These are phyloP conservation scores for Hymenoscyphus scutula DNA, from an alignment of 2,329 filamentous ascomycete genomes.

Conservation along the genomic window DNA sequence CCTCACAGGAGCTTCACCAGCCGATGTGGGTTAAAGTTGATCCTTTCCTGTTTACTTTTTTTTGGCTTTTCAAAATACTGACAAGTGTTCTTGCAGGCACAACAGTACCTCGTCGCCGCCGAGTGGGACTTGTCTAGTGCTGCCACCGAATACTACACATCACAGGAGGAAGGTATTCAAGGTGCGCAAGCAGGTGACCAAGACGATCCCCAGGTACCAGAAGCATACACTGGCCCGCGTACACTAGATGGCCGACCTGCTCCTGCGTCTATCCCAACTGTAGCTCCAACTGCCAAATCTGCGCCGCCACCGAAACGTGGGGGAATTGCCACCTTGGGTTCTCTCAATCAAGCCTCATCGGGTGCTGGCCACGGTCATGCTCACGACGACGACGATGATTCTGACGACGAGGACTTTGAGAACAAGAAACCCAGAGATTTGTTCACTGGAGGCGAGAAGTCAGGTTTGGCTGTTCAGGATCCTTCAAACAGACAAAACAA, in stretches of 20 bases:
- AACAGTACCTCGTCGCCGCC: conserved; percentile 62
- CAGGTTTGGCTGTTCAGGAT: conserved; percentile 66
- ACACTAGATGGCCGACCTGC: conserved; percentile 63
- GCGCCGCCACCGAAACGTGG: conserved; percentile 31
- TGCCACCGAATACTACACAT: conserved; percentile 59
- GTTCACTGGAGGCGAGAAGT: conserved; percentile 85
- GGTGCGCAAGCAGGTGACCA: conserved; percentile 45
- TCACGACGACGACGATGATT: conserved; percentile 58
- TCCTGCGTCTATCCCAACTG: conserved; percentile 39
- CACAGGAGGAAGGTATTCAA: conserved; percentile 50
- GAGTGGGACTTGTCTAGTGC: conserved; percentile 66
- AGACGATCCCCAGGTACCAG: conserved; percentile 37
- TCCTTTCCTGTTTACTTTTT: neutral
- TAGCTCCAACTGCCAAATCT: conserved; percentile 27
- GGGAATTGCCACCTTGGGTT: conserved; percentile 60
- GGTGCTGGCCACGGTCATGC: conserved; percentile 47
- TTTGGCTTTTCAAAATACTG: conserved; percentile 10
- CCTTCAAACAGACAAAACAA: conserved; percentile 48
- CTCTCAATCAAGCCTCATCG: conserved; percentile 39
- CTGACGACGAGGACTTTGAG: conserved; percentile 53
- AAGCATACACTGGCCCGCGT: conserved; percentile 57
- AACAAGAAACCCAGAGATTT: conserved; percentile 64
- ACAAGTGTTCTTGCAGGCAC: conserved; percentile 50
- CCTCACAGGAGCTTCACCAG: conserved; percentile 51
- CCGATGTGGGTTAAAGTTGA: conserved; percentile 42